These are phyloP conservation scores for Pythium coloratum DNA, from an alignment of 352 stramenopile genomes.

Conservation along the genomic window DNA sequence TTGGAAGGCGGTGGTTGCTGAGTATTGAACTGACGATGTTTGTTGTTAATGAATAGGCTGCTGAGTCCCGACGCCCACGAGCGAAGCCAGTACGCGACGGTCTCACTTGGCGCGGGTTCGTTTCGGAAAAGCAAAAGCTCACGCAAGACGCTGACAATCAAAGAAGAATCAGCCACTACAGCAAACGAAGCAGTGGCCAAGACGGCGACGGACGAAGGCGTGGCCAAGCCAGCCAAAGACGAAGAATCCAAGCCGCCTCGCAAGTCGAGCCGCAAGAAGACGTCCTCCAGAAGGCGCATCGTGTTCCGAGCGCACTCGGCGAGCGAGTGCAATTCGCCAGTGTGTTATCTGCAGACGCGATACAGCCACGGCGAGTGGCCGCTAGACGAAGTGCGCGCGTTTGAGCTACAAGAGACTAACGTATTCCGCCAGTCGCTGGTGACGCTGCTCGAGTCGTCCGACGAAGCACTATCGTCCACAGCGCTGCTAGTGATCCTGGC, in stretches of 20 bases:
- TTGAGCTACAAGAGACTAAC: constrained; percentile 42
- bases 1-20: not conserved
- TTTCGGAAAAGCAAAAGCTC: constrained; percentile 20
- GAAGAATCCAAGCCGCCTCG: constrained; percentile 25
- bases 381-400: constrained; percentile 61
- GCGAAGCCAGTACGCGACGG: constrained; percentile 56
- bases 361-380: constrained; percentile 82
- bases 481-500: constrained; percentile 60
- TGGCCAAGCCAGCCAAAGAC: not conserved
- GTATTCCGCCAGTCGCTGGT: constrained; percentile 66
- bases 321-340: constrained; percentile 50
- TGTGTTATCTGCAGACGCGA: constrained; percentile 80
- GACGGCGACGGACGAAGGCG: not conserved
- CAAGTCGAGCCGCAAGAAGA: constrained; percentile 18
- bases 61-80: constrained; percentile 61
- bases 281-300: constrained; percentile 18
- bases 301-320: constrained; percentile 61
- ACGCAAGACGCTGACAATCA: constrained; percentile 5
- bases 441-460: constrained; percentile 56
- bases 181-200: not conserved
- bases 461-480: constrained; percentile 64
- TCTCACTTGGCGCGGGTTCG: constrained; percentile 56
- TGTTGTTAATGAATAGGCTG: constrained; percentile 31
- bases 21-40: not conserved
- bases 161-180: not conserved